Evolutionary conservation across 352 stramenopile genomes (phyloP), one percentile per base, ranked within the genome.

Genomic region (Globisporangium recalcitrans): DNA sequence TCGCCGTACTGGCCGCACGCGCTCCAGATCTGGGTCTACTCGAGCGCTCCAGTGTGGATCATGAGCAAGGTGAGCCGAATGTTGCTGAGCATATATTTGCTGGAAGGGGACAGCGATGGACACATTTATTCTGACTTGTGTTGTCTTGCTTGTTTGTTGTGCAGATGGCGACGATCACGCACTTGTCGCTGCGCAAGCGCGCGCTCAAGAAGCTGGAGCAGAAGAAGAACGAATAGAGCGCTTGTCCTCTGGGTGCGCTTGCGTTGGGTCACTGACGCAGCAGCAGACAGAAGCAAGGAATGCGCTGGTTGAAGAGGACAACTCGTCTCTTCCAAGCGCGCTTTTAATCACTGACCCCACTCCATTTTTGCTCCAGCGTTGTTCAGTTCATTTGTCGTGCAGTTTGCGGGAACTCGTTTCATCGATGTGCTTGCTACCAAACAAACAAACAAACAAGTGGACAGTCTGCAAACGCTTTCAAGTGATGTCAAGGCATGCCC

Each of bases 1-100:
- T 97, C 90, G 58, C 95, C 96, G 38, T 99, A 98, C 80, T 98
- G 95, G 91, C 74, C 96, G 47, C 97, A 99, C 81, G 94, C 87
- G 47, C 74, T 99, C 34, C 95, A 98, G 79, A 96, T 98, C 62
- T 99, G 87, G 82, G 64, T 98, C 27, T 95, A 98, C 76, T 74
- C 93, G 60, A 83, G 67, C 60, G 63, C 97, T 6, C 97, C 96
- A 19, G 78, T 82, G 60, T 92, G 82, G 61, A 57, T 98, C 65
- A 73, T 91, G 31, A 81, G 72, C 71, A 92, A 93, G n/a, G n/a
- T n/a, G n/a, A n/a, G n/a, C n/a, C n/a, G n/a, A n/a, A n/a, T n/a
- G n/a, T n/a, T n/a, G n/a, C n/a, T n/a, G n/a, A n/a, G n/a, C n/a
- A n/a, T n/a, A n/a, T n/a, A n/a, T n/a, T n/a, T n/a, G n/a, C n/a